A percentile compares a stretch with the other conserved stretches of the same genome.
These are phyloP conservation scores for Aspergillus sp. DNA, from an alignment of 2,329 filamentous ascomycete genomes.

Conservation along the genomic window DNA sequence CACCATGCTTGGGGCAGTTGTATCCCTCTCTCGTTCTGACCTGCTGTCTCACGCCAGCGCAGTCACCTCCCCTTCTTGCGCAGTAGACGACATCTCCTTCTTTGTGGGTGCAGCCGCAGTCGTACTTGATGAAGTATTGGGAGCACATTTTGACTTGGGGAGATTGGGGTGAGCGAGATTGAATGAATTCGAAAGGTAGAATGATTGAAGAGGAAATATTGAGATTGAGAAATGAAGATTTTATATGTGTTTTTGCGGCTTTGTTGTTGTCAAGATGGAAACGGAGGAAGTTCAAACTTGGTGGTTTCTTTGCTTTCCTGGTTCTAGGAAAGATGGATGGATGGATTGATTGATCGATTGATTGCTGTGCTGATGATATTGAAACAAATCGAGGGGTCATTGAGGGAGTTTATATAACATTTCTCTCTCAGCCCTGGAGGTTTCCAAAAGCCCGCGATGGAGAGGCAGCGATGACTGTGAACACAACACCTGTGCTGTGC, in stretches of 20 bases:
- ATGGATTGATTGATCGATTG: not conserved
- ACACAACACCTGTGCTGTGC: constrained; percentile 11
- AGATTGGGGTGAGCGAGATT: not conserved
- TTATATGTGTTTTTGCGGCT: not conserved
- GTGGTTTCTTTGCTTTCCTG: not conserved
- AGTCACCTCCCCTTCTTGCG: constrained; percentile 27
- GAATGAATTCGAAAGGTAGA: not conserved
- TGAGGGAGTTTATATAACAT: constrained; percentile 1
- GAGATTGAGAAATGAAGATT: not conserved
- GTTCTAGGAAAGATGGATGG: not conserved
- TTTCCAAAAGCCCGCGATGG: not conserved
- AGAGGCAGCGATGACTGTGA: constrained; percentile 10
- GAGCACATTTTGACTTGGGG: constrained; percentile 27
- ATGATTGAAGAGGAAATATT: not conserved
- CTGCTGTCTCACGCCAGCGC: constrained; percentile 27
- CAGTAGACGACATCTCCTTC: constrained; percentile 31
- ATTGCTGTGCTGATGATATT: not conserved
- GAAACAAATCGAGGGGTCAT: not conserved
- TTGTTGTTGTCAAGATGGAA: not conserved
- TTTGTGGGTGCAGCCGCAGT: constrained; percentile 30
- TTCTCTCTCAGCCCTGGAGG: not conserved
- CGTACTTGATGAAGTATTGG: constrained; percentile 32
- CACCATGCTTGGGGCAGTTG: constrained; percentile 28
- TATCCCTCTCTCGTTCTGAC: constrained; percentile 26
- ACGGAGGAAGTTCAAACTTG: not conserved